Percentiles rank a stretch among this genome's conserved stretches.
Evolutionary conservation across 2,329 filamentous ascomycete species (phyloP).

Genomic region (Aaosphaeria arxii): DNA sequence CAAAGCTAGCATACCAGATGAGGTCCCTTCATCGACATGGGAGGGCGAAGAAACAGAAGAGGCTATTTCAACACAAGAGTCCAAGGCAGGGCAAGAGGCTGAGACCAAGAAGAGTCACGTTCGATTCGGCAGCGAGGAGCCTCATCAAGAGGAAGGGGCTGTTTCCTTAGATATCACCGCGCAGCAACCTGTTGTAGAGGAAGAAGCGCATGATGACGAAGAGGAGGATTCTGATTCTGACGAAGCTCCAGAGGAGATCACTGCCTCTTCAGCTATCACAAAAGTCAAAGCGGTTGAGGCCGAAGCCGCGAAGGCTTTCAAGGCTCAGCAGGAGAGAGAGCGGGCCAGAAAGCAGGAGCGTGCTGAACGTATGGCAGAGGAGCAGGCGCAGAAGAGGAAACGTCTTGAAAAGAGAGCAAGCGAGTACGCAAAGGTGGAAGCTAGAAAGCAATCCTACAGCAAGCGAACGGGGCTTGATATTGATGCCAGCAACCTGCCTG

Average conservation of each 20-base stretch:
- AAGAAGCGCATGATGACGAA: background rate
- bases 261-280: constrained; percentile 25
- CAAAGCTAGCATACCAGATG: constrained; percentile 9
- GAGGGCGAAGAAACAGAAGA: constrained; percentile 19
- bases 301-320: constrained; percentile 26
- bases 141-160: constrained; percentile 6
- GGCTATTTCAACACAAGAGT: constrained; percentile 12
- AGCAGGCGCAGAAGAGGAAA: constrained; percentile 31
- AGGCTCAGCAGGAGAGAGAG: constrained; percentile 26
- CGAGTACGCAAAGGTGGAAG: constrained; percentile 16
- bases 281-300: constrained; percentile 25
- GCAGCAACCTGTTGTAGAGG: background rate
- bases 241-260: constrained; percentile 38
- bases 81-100: constrained; percentile 1
- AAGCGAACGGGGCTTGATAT: constrained; percentile 2
- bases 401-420: constrained; percentile 28
- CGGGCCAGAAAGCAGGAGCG: constrained; percentile 25
- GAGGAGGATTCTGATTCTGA: constrained; percentile 31
- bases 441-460: constrained; percentile 4
- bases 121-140: constrained; percentile 37
- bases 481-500: constrained; percentile 42
- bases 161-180: background rate
- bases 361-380: constrained; percentile 25
- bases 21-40: constrained; percentile 26
- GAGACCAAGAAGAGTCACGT: constrained; percentile 20